phyloP scores from a whole-genome alignment of 202 grass and related monocot species.

The Brachypodium distachyon region DNA sequence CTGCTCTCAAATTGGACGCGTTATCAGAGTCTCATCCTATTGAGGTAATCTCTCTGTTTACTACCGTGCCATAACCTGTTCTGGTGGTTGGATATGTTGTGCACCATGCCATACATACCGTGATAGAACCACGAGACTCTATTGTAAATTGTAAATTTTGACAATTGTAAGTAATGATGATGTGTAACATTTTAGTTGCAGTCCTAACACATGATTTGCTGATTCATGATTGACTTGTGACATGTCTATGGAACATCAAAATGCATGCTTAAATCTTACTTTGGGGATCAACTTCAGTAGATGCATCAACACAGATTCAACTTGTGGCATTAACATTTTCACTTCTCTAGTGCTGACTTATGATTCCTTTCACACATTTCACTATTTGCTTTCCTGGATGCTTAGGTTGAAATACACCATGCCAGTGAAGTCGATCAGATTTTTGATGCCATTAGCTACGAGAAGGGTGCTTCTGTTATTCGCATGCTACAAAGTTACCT shows the following conservation, averaged over 20 bases:
- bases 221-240: not conserved
- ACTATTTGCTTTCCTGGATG: not conserved
- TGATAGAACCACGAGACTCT: not conserved
- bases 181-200: not conserved
- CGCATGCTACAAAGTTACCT: conserved; percentile 91
- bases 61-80: not conserved
- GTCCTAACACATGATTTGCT: not conserved
- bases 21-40: conserved; percentile 67
- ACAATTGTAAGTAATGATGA: not conserved
- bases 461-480: conserved; percentile 82
- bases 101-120: not conserved
- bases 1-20: conserved; percentile 44
- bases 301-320: not conserved
- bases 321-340: not conserved
- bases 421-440: conserved; percentile 74
- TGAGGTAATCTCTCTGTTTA: conserved; percentile 41
- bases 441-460: conserved; percentile 91
- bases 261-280: not conserved
- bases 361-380: not conserved
- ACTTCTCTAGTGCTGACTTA: not conserved
- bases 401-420: conserved; percentile 80
- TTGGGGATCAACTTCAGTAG: not conserved
- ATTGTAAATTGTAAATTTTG: not conserved
- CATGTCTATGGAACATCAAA: conserved; percentile 1
- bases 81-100: not conserved